A percentile compares a stretch with the other conserved stretches of the same genome.
Conservation (phyloP, 345 rosid genomes). For the Rubroshorea leprosula region DNA sequence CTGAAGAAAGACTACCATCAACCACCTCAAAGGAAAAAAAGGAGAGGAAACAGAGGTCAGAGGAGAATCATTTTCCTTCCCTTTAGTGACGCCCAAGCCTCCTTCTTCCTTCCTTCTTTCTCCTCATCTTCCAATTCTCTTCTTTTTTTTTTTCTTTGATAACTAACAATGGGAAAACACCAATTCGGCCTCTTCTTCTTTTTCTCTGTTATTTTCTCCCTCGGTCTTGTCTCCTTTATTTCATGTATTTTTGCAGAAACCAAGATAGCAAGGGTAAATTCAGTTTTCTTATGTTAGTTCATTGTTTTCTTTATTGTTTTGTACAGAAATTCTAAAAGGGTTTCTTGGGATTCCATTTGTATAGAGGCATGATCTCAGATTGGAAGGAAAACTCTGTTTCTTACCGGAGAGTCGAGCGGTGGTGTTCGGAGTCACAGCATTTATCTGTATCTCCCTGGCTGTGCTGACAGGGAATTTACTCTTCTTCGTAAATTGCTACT, state of each 20-base stretch:
- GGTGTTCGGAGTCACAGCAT: slow-evolving; percentile 46
- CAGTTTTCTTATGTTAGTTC: background rate
- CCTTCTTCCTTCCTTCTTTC: background rate
- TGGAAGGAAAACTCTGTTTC: slow-evolving; percentile 58
- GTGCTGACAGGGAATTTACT: slow-evolving; percentile 48
- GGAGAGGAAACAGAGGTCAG: background rate
- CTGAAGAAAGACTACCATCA: slow-evolving; percentile 14
- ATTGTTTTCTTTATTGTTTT: slow-evolving; percentile 1
- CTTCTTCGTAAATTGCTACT: slow-evolving; percentile 24
- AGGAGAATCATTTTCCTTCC: slow-evolving; percentile 6
- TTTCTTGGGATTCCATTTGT: background rate
- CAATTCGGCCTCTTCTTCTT: slow-evolving; percentile 14
- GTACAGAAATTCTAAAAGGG: background rate
- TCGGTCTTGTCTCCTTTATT: slow-evolving; percentile 44
- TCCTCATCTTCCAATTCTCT: background rate
- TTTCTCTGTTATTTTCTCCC: slow-evolving; percentile 24
- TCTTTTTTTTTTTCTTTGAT: background rate
- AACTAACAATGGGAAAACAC: slow-evolving; percentile 37
- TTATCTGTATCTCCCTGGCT: slow-evolving; percentile 43
- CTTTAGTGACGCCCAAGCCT: slow-evolving; percentile 28
- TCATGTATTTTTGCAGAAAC: slow-evolving; percentile 60
- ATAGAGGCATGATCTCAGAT: slow-evolving; percentile 52
- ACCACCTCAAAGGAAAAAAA: slow-evolving; percentile 9
- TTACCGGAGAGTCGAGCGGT: slow-evolving; percentile 44
- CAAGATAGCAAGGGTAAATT: slow-evolving; percentile 53